Conservation (phyloP, 2,329 filamentous ascomycete species). For the Uncinocarpus reesii region DNA sequence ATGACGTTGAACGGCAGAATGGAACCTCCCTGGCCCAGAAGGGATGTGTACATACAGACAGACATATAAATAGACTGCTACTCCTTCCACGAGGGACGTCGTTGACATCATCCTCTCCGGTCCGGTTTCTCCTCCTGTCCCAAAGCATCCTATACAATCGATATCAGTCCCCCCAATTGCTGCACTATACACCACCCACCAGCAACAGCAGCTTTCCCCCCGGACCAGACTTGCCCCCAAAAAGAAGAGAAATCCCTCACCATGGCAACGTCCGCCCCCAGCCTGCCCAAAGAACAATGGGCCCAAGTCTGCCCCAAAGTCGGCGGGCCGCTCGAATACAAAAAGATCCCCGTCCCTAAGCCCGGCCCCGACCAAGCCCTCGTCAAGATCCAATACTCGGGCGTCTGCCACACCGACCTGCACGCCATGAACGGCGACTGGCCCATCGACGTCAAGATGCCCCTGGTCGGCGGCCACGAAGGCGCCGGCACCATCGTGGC, state of each 20-base stretch:
- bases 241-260: not conserved
- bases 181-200: too few relatives aligned
- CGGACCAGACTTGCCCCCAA: too few relatives aligned
- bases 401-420: slow-evolving; percentile 82
- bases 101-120: not conserved
- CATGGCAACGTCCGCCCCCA: slow-evolving; percentile 16
- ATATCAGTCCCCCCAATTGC: not conserved
- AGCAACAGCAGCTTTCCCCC: too few relatives aligned
- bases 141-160: not conserved
- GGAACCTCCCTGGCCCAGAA: too few relatives aligned
- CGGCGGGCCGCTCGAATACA: slow-evolving; percentile 52
- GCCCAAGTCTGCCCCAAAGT: slow-evolving; percentile 80
- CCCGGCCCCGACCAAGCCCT: slow-evolving; percentile 85
- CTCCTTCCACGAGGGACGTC: not conserved
- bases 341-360: slow-evolving; percentile 61
- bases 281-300: slow-evolving; percentile 76
- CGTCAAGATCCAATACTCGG: slow-evolving; percentile 80
- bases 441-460: slow-evolving; percentile 72
- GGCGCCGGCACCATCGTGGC: slow-evolving; percentile 77
- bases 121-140: too few relatives aligned
- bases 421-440: slow-evolving; percentile 81
- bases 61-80: not conserved
- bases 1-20: too few relatives aligned
- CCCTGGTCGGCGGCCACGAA: slow-evolving; percentile 71
- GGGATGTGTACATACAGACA: not conserved